These are phyloP conservation scores for Kurtzmaniella quercitrusa DNA, from an alignment of 1,139 yeast species.

Conservation along the genomic window DNA sequence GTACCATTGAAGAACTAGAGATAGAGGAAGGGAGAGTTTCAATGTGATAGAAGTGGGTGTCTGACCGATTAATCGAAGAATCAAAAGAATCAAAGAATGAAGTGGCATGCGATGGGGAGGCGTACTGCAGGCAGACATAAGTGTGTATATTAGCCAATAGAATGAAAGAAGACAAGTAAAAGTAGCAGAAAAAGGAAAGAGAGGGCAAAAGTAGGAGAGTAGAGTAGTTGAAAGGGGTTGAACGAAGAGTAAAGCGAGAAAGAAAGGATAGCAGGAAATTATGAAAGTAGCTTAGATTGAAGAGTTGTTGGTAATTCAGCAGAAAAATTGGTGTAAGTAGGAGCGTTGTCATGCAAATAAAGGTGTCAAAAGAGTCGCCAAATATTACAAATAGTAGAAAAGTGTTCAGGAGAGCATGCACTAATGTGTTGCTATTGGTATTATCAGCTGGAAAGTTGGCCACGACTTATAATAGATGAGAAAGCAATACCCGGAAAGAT, in stretches of 20 bases:
- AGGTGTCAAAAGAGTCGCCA: too few relatives aligned
- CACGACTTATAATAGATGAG: too few relatives aligned
- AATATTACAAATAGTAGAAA: too few relatives aligned
- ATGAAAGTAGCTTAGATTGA: too few relatives aligned
- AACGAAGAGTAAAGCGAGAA: background rate
- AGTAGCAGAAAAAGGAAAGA: background rate
- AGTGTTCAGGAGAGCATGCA: too few relatives aligned
- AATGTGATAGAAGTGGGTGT: background rate
- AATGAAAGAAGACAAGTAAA: too few relatives aligned
- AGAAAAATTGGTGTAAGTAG: too few relatives aligned
- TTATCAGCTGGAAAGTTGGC: too few relatives aligned
- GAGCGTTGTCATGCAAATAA: too few relatives aligned
- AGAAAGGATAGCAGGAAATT: background rate
- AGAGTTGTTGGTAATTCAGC: too few relatives aligned
- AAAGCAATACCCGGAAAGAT: too few relatives aligned
- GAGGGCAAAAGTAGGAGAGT: background rate
- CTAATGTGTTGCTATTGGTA: too few relatives aligned
- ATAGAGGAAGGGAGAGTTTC: background rate
- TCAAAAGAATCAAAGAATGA: background rate
- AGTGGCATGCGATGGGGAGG: background rate
- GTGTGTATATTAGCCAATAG: background rate
- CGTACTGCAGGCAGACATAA: background rate
- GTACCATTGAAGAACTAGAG: constrained; percentile 32
- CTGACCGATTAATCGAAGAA: background rate
- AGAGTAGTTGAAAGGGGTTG: background rate